Conservation (phyloP, 768 basidiomycete genomes). For the Lanmaoa pseudosensibilis region DNA sequence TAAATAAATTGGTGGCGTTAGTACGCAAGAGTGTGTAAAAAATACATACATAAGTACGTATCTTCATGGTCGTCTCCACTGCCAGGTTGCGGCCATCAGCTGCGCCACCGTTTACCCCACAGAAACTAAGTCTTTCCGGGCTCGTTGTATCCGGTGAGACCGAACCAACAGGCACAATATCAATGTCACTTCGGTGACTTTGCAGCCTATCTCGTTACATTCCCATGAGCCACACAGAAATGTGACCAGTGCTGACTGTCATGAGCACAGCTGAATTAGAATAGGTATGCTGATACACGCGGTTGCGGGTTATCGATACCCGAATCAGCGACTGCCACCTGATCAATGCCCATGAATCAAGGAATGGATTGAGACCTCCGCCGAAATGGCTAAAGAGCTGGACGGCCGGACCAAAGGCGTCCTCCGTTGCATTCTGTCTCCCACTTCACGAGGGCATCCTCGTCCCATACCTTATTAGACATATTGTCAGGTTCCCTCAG, state of each 20-base stretch:
- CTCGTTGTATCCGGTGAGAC: no score
- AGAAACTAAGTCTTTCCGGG: not conserved
- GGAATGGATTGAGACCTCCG: not conserved
- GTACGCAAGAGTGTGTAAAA: not conserved
- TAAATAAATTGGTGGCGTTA: not conserved
- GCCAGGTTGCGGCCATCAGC: no score
- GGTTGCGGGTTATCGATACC: not conserved
- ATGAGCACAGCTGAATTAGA: not conserved
- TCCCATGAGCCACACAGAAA: not conserved
- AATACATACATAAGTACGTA: not conserved
- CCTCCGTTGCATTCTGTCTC: constrained; percentile 54
- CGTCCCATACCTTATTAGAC: constrained; percentile 58
- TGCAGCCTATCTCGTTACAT: not conserved
- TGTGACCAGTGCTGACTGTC: not conserved
- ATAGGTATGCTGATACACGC: not conserved
- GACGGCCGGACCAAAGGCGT: constrained; percentile 46
- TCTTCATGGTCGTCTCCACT: not conserved
- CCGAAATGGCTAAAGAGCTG: not conserved
- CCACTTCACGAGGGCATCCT: constrained; percentile 54
- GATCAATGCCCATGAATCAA: not conserved
- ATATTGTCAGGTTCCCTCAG: constrained; percentile 44
- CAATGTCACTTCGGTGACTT: not conserved
- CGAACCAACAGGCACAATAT: not conserved
- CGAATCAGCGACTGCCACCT: not conserved
- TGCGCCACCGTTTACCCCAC: not conserved